phyloP scores from a whole-genome alignment of 805 yeast species.

The Candida endomychidarum region DNA sequence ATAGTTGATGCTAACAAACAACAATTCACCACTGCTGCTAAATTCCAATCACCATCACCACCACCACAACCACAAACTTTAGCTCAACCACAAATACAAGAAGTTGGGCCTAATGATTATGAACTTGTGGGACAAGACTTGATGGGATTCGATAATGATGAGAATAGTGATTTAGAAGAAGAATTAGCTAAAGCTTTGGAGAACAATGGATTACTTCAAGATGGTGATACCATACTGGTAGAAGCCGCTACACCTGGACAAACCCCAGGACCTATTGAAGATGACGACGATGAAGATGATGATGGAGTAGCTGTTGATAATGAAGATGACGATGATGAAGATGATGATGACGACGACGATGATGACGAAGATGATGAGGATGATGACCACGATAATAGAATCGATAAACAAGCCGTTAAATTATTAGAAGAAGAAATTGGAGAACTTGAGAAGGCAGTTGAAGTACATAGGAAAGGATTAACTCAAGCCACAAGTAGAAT shows the following conservation, averaged over 20 bases:
- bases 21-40: conserved; percentile 22
- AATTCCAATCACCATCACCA: conserved; percentile 29
- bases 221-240: conserved; percentile 36
- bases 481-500: conserved; percentile 77
- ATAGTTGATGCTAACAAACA: conserved; percentile 56
- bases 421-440: conserved; percentile 79
- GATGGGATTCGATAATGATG: conserved; percentile 26
- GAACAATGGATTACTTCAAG: conserved; percentile 30
- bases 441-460: conserved; percentile 77
- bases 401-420: conserved; percentile 52
- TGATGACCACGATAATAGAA: conserved; percentile 53
- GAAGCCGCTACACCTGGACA: conserved; percentile 16
- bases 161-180: conserved; percentile 42
- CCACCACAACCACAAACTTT: conserved; percentile 25
- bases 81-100: conserved; percentile 26
- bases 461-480: conserved; percentile 69
- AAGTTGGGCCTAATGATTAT: too few species aligned
- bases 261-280: conserved; percentile 21
- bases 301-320: conserved; percentile 35
- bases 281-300: conserved; percentile 28
- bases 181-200: conserved; percentile 59
- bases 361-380: conserved; percentile 50
- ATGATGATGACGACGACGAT: conserved; percentile 53
- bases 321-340: conserved; percentile 52
- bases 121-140: conserved; percentile 3